Evolutionary conservation across 805 yeast genomes (phyloP).

Genomic region (Sungouiozyma intestinalis): DNA sequence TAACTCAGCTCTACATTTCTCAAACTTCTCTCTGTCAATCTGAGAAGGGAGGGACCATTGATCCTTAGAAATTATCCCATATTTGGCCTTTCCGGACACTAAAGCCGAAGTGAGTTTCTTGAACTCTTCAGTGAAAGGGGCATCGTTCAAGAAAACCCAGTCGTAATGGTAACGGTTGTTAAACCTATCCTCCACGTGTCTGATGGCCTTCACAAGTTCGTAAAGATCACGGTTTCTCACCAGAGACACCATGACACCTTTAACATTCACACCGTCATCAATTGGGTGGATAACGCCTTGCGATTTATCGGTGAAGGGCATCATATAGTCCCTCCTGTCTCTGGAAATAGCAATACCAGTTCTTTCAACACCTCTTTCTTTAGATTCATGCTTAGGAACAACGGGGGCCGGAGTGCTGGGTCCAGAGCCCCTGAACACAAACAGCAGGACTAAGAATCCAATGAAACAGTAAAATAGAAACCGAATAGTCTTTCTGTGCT

Average conservation of each 20-base stretch:
- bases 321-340: conserved; percentile 8
- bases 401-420: neutral
- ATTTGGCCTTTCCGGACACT: conserved; percentile 52
- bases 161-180: conserved; percentile 55
- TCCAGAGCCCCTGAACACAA: conserved; percentile 6
- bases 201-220: conserved; percentile 46
- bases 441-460: conserved; percentile 12
- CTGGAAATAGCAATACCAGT: conserved; percentile 2
- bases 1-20: conserved; percentile 37
- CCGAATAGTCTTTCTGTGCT: conserved; percentile 20
- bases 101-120: conserved; percentile 35
- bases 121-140: conserved; percentile 49
- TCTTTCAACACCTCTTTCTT: neutral
- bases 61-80: conserved; percentile 48
- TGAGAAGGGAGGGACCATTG: conserved; percentile 66
- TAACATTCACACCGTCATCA: conserved; percentile 33
- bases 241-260: conserved; percentile 59
- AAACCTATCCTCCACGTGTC: conserved; percentile 56
- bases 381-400: neutral
- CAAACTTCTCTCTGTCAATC: conserved; percentile 47
- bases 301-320: conserved; percentile 24
- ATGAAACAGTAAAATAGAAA: conserved; percentile 17
- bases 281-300: conserved; percentile 23
- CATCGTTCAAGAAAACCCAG: conserved; percentile 72
- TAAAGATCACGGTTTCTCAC: conserved; percentile 60